Base-by-base conservation (phyloP, 441 rosid species). In the Gossypium aridum region DNA sequence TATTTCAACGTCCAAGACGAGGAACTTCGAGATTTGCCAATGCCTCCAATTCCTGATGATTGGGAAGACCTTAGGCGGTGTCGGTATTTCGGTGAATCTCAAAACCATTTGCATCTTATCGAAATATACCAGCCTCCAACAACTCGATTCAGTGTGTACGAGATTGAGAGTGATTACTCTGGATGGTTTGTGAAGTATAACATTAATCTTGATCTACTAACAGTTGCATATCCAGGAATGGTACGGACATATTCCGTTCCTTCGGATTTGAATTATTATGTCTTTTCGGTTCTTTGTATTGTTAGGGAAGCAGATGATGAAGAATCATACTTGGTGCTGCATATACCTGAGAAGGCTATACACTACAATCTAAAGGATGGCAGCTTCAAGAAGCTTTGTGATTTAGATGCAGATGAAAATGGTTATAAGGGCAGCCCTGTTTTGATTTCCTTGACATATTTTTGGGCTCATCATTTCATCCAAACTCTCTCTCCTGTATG, bases 171-270 rank as follows among this genome's bases (percentile, higher is more conserved):
- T 9, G 82, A 80, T 49, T 76, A 73, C 45, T 73, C 82, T 5
- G 34, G 62, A 37, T 80, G 86, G 86, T 19, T 71, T 19, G 5
- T 80, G 2, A 80, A 73, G 76, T 83, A 65, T 13, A 59, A 55
- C 7, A 72, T 76, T 17, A 75, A 83, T 31, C 69, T 83, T 10
- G 70, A 37, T 3, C 20, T 28, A 1, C 1, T 74, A 4, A 39
- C 74, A 17, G 26, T 3, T 19, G 75, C 67, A 49, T 75, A 56
- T 61, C 81, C 81, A 1, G 81, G 73, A 67, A 70, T 75, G 65
- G 8, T 70, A 49, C 34, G 72, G 1, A 49, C 54, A 2, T 56
- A 39, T 47, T 56, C 20, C 5, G 79, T 64, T 65, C 66, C 80
- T 28, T 14, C 8, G 2, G 71, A 61, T 26, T 59, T 57, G 19